Percentiles rank a stretch among this genome's conserved stretches.
Evolutionary conservation across 2,329 filamentous ascomycete species (phyloP).

Genomic region (Hymenotorrendiella dingleyae): DNA sequence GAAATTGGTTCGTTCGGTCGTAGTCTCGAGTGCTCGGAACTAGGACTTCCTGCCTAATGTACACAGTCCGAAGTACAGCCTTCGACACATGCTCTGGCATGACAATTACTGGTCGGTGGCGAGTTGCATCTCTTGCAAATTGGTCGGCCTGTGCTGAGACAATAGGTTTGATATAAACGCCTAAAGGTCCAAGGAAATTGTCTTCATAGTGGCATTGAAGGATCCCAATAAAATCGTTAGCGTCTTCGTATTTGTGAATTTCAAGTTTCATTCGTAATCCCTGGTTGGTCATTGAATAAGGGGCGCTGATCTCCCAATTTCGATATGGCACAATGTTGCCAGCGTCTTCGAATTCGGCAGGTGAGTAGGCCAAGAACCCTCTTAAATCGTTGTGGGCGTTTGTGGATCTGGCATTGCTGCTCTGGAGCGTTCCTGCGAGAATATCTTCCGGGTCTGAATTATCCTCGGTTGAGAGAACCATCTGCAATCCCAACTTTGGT

Average conservation of each 20-base stretch:
- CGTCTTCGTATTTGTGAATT: neutral
- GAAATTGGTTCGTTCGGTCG: constrained; percentile 4
- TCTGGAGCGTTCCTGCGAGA: neutral
- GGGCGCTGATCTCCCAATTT: constrained; percentile 8
- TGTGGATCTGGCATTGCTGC: neutral
- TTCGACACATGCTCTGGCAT: constrained; percentile 3
- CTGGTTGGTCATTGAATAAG: constrained; percentile 10
- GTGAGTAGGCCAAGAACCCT: constrained; percentile 8
- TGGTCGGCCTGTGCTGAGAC: constrained; percentile 5
- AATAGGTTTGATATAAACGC: constrained; percentile 3
- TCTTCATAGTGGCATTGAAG: constrained; percentile 7
- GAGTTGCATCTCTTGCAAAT: constrained; percentile 3
- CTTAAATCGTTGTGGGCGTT: neutral
- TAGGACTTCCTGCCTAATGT: constrained; percentile 8
- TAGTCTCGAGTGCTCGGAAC: constrained; percentile 5
- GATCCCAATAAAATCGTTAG: constrained; percentile 2
- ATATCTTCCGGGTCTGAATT: neutral
- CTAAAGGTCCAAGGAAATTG: constrained; percentile 3
- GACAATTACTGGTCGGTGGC: neutral
- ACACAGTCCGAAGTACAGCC: constrained; percentile 3
- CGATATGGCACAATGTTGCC: constrained; percentile 7
- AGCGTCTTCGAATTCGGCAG: constrained; percentile 7
- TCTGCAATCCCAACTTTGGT: neutral
- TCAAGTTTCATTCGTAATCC: constrained; percentile 6
- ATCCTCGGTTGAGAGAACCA: neutral